Evolutionary conservation across 441 rosid species (phyloP).

Genomic region (Pelargonium fulgidum): DNA sequence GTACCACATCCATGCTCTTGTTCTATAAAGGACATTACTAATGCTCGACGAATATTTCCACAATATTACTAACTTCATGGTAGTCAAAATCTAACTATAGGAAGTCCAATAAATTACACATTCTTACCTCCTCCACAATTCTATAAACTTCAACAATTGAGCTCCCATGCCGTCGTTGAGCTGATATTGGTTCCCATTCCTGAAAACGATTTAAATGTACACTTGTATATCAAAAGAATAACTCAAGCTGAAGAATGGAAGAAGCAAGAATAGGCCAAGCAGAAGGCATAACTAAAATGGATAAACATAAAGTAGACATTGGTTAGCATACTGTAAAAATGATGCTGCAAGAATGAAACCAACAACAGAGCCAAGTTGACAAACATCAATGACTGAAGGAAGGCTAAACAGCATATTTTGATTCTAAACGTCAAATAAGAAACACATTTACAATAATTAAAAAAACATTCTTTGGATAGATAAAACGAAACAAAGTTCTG

Average conservation of each 20-base stretch:
- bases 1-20: not conserved
- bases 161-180: constrained; percentile 92
- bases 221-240: not conserved
- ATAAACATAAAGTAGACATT: not conserved
- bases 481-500: no score
- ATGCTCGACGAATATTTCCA: not conserved
- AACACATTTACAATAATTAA: no score
- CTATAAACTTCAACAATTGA: constrained; percentile 94
- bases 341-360: not conserved
- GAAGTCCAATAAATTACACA: constrained; percentile 1
- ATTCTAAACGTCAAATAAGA: no score
- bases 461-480: no score
- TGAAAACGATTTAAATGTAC: constrained; percentile 27
- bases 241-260: constrained; percentile 3
- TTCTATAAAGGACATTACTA: not conserved
- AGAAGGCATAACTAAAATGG: not conserved
- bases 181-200: constrained; percentile 94
- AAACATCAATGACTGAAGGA: not conserved
- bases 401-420: not conserved
- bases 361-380: not conserved
- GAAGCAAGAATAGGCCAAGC: not conserved
- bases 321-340: not conserved
- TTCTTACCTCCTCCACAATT: constrained; percentile 89
- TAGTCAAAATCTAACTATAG: not conserved
- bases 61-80: constrained; percentile 3